Conservation (phyloP, 805 yeast genomes). For the Tetrapisispora namnaoensis region DNA sequence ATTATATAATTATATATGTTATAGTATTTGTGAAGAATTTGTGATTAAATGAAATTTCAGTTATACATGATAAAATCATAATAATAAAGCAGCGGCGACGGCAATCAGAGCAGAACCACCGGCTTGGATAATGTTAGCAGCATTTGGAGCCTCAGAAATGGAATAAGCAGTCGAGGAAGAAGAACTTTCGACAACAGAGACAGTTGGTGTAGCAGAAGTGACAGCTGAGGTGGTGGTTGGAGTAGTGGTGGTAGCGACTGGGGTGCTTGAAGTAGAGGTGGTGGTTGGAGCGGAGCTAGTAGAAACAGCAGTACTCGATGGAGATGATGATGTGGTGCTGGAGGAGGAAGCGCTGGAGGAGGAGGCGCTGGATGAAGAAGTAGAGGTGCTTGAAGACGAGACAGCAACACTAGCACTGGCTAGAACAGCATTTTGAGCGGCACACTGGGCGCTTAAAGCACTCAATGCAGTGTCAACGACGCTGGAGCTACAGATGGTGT, state of each 20-base stretch:
- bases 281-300: background rate
- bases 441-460: slow-evolving; percentile 48
- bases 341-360: slow-evolving; percentile 16
- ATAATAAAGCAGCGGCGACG: slow-evolving; percentile 23
- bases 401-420: slow-evolving; percentile 28
- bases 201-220: slow-evolving; percentile 25
- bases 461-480: slow-evolving; percentile 47
- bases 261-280: slow-evolving; percentile 14
- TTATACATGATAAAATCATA: slow-evolving; percentile 6
- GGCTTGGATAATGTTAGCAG: slow-evolving; percentile 20
- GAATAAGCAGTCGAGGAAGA: slow-evolving; percentile 4
- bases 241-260: slow-evolving; percentile 29
- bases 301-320: slow-evolving; percentile 14
- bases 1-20: background rate
- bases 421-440: slow-evolving; percentile 33
- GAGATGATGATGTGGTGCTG: slow-evolving; percentile 11
- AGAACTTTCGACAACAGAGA: slow-evolving; percentile 6
- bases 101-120: slow-evolving; percentile 17
- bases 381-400: slow-evolving; percentile 28
- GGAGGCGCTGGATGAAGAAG: slow-evolving; percentile 22
- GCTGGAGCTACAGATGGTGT: slow-evolving; percentile 43
- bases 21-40: background rate
- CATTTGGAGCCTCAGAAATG: slow-evolving; percentile 32
- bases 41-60: background rate
- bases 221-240: slow-evolving; percentile 40